Evolutionary conservation across 441 rosid species (phyloP).

Genomic region (Sinapis alba): DNA sequence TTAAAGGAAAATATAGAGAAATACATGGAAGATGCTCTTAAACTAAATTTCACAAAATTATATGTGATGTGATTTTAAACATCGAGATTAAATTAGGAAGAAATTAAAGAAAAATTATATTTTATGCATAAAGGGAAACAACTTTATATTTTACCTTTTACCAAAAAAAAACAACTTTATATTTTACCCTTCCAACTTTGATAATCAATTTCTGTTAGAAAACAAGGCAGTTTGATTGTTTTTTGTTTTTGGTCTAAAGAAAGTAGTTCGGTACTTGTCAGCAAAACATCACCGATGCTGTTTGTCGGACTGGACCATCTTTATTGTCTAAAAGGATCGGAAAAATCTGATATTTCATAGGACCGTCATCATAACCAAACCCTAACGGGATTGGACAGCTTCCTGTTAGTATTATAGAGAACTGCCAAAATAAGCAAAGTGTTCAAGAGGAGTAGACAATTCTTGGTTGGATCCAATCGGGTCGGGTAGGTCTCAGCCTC

Average conservation of each 20-base stretch:
- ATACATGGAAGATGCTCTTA: too few species aligned
- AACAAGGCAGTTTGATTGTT: constrained; percentile 11
- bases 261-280: constrained; percentile 29
- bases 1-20: too few species aligned
- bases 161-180: too few species aligned
- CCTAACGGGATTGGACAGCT: constrained; percentile 27
- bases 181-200: neutral
- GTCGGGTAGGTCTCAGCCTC: constrained; percentile 23
- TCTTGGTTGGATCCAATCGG: constrained; percentile 25
- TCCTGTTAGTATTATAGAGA: constrained; percentile 23
- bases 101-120: neutral
- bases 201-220: neutral
- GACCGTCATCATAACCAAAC: constrained; percentile 34
- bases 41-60: too few species aligned
- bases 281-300: constrained; percentile 31
- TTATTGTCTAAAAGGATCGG: constrained; percentile 8
- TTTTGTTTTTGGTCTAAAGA: constrained; percentile 12
- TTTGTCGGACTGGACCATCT: constrained; percentile 40
- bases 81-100: too few species aligned
- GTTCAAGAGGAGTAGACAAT: constrained; percentile 28
- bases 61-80: too few species aligned
- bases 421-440: constrained; percentile 26
- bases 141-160: neutral
- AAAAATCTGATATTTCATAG: constrained; percentile 25
- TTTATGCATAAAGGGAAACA: neutral